A percentile compares a stretch with the other conserved stretches of the same genome.
These are phyloP conservation scores for Astrothelium subdiscretum DNA, from an alignment of 495 filamentous ascomycete genomes.

Conservation along the genomic window DNA sequence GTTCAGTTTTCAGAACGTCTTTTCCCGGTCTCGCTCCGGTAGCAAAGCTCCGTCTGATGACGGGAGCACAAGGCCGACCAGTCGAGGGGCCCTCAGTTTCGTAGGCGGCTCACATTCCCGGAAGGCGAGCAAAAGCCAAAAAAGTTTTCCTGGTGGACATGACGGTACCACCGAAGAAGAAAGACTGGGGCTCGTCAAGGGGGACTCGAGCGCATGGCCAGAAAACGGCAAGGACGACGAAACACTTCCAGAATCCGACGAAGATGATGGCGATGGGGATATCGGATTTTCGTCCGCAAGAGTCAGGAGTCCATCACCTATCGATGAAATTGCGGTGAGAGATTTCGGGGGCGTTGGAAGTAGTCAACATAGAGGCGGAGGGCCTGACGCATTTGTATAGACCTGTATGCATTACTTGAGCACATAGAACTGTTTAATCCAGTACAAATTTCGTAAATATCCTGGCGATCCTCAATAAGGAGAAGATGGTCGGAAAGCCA, in stretches of 20 bases:
- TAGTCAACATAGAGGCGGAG: background rate
- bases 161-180: conserved; percentile 76
- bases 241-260: background rate
- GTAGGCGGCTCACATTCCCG: conserved; percentile 22
- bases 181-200: conserved; percentile 71
- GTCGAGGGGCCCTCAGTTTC: conserved; percentile 30
- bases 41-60: conserved; percentile 13
- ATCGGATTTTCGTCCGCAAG: background rate
- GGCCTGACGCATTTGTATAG: background rate
- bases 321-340: background rate
- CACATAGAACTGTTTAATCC: too few species aligned
- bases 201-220: conserved; percentile 38
- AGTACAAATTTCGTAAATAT: too few species aligned
- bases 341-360: background rate
- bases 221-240: background rate
- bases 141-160: conserved; percentile 17
- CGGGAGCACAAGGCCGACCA: conserved; percentile 20
- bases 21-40: conserved; percentile 32
- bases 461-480: too few species aligned
- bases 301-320: background rate
- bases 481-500: too few species aligned
- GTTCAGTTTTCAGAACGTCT: conserved; percentile 84
- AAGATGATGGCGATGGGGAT: background rate
- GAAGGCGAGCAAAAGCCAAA: conserved; percentile 35
- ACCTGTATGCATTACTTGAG: too few species aligned